These are phyloP conservation scores for Diaporthe sp. DNA, from an alignment of 2,329 filamentous ascomycete species.

Conservation along the genomic window DNA sequence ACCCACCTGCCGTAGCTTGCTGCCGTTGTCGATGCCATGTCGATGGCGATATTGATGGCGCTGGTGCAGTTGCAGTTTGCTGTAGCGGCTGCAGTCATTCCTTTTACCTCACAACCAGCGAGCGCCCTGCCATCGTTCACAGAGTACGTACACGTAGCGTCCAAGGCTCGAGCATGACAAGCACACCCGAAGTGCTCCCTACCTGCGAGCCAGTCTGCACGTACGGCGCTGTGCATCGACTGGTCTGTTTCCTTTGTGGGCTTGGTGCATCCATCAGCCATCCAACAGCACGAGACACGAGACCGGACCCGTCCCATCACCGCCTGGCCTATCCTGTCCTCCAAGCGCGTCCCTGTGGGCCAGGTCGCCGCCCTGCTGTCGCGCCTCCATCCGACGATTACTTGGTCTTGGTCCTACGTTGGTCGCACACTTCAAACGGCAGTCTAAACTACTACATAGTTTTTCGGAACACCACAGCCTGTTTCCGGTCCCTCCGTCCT, in stretches of 20 bases:
- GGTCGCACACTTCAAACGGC: slow-evolving; percentile 24
- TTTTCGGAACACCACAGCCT: slow-evolving; percentile 28
- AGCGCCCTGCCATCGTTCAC: not conserved
- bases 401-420: not conserved
- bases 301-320: slow-evolving; percentile 20
- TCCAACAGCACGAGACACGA: slow-evolving; percentile 32
- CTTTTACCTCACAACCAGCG: not conserved
- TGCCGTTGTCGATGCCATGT: slow-evolving; percentile 11
- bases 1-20: slow-evolving; percentile 15
- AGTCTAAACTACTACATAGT: slow-evolving; percentile 16
- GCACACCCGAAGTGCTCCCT: slow-evolving; percentile 3
- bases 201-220: not conserved
- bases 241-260: slow-evolving; percentile 6
- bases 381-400: slow-evolving; percentile 25
- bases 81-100: slow-evolving; percentile 14
- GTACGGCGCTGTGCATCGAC: not conserved
- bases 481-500: slow-evolving; percentile 27
- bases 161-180: slow-evolving; percentile 9
- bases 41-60: slow-evolving; percentile 8
- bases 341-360: not conserved
- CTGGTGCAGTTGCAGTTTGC: not conserved
- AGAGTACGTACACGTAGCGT: not conserved
- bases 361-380: slow-evolving; percentile 4
- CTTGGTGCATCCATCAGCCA: slow-evolving; percentile 14
- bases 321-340: not conserved